Evolutionary conservation across 2,329 filamentous ascomycete genomes (phyloP), one percentile per base, ranked within the genome.

Genomic region (Nothophaeocryptopus gaeumannii): DNA sequence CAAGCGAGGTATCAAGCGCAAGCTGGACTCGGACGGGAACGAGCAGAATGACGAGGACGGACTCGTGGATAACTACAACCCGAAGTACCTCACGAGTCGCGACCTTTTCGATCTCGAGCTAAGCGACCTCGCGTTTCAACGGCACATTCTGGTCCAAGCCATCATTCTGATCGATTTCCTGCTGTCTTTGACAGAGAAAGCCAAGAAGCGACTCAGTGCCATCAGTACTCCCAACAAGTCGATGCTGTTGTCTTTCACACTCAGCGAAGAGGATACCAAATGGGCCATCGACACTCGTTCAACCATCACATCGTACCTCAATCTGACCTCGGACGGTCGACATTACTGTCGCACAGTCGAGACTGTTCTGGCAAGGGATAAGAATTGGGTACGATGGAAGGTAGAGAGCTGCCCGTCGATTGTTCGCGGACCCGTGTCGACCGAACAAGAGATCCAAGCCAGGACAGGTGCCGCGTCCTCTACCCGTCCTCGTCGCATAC

Each of bases 351-450:
- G 93, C 34, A 95, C 97, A 82, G 90, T 99, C 30, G 92, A 97
- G 68, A 97, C 91, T 10, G 92, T 99, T 30, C 81, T 99, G 29
- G 89, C 89, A 16, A 81, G 93, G 56, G 93, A 99, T 70, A 97
- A 96, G 75, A 96, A 97, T 67, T 99, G 95, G 95, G 90, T 95
- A 38, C 86, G 90, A 55, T 99, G 93, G 93, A 99, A 99, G 73
- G 85, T 92, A 53, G 90, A 96, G 67, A 89, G 85, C 59, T 99
- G 93, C 67, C 89, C 89, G 16, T 81, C 86, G 5, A 97, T 99
- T 63, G 84, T 91, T 64, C 81, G 82, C 52, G 81, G 86, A 15
- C 75, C 88, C 9, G 79, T 97, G 29, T 78, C 84, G 2, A 78
- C 85, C 1, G 72, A 81, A 26, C 80, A 85, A 39, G 92, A 90